These are phyloP conservation scores for Geranomyces michiganensis DNA, from an alignment of 192 early-diverging fungal species.

Conservation along the genomic window DNA sequence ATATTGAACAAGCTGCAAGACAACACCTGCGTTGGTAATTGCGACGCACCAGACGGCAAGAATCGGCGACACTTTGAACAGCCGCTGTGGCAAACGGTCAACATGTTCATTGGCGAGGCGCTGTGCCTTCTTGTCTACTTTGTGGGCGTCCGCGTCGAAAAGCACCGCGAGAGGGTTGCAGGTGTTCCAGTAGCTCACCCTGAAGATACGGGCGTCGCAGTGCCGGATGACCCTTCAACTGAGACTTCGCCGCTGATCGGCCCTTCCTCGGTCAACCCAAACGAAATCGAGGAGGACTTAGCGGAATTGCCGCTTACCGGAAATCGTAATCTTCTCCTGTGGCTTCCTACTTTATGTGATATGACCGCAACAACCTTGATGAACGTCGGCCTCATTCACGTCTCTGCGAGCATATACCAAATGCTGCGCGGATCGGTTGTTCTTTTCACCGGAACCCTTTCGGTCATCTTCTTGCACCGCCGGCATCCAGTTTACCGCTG, in stretches of 20 bases:
- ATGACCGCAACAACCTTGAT: conserved; percentile 84
- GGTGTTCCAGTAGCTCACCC: conserved; percentile 21
- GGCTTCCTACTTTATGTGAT: conserved; percentile 83
- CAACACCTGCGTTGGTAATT: conserved; percentile 86
- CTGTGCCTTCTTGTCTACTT: conserved; percentile 75
- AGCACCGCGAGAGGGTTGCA: background rate
- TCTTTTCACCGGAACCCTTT: conserved; percentile 90
- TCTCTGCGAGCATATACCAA: conserved; percentile 88
- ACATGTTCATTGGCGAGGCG: conserved; percentile 95
- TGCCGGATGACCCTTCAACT: background rate
- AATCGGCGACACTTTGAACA: conserved; percentile 86
- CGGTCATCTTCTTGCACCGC: conserved; percentile 80
- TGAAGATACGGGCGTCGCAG: conserved; percentile 26
- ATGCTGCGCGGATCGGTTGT: conserved; percentile 97
- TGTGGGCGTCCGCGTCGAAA: conserved; percentile 42
- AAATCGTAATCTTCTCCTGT: conserved; percentile 60
- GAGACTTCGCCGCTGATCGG: conserved; percentile 33
- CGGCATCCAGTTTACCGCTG: conserved; percentile 79
- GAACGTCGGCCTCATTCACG: conserved; percentile 96
- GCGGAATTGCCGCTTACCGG: conserved; percentile 56
- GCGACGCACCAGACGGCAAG: conserved; percentile 71
- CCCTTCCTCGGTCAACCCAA: background rate
- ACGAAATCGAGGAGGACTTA: too few relatives aligned
- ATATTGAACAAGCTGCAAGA: conserved; percentile 89
- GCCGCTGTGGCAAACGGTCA: conserved; percentile 96